phyloP scores from a whole-genome alignment of 805 yeast species.

The Diddensiella caesifluorescens region DNA sequence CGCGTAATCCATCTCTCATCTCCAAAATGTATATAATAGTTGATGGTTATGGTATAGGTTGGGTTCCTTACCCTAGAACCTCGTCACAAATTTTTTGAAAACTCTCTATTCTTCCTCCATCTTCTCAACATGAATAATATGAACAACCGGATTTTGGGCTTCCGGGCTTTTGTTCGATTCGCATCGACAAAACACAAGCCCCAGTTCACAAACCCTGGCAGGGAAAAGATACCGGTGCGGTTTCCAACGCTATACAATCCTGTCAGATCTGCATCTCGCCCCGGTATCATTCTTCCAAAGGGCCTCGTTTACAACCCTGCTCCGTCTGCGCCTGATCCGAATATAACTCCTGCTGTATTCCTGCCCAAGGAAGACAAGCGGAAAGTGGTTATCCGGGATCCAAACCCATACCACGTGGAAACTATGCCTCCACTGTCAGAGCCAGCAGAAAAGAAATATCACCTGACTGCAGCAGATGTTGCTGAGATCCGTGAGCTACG shows the following conservation, averaged over 20 bases:
- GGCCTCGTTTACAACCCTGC: conserved; percentile 61
- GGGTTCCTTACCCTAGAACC: no score
- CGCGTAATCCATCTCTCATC: not conserved
- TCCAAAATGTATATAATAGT: not conserved
- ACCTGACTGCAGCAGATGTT: conserved; percentile 53
- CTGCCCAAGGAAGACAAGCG: conserved; percentile 60
- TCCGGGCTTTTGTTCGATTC: conserved; percentile 6
- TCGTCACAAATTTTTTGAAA: not conserved
- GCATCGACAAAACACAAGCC: conserved; percentile 4
- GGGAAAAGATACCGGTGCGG: conserved; percentile 18
- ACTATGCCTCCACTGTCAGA: conserved; percentile 35
- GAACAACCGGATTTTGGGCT: not conserved
- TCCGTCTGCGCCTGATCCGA: conserved; percentile 55
- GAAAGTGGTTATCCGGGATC: conserved; percentile 31
- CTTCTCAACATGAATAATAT: no score
- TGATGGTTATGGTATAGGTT: no score
- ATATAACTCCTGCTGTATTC: conserved; percentile 63
- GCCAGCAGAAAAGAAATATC: conserved; percentile 41
- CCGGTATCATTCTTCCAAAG: conserved; percentile 48
- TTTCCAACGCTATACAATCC: conserved; percentile 59
- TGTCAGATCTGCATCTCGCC: conserved; percentile 58
- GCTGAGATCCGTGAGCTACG: conserved; percentile 55
- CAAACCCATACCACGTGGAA: conserved; percentile 20
- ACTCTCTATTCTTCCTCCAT: no score
- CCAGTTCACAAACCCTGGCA: no score